phyloP scores from a whole-genome alignment of 345 rosid species.

The Eucalyptus tenuipes region DNA sequence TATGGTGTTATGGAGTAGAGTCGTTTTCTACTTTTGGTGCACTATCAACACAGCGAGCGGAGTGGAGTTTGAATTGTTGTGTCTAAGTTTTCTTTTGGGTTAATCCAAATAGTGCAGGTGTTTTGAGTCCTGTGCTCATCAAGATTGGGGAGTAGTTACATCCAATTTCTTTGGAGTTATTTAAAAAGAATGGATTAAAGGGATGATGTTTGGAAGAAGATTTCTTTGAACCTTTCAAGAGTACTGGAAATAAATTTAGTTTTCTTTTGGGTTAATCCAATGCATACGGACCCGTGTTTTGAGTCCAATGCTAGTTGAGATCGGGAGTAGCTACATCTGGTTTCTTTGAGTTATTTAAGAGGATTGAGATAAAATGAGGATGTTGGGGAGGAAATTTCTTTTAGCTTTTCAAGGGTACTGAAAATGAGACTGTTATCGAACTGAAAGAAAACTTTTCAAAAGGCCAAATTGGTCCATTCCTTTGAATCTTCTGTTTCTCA shows the following conservation, averaged over 20 bases:
- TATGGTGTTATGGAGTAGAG: background rate
- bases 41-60: accelerated
- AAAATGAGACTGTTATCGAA: background rate
- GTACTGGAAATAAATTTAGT: background rate
- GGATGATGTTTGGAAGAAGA: background rate
- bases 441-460: accelerated
- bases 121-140: background rate
- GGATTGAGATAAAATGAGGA: accelerated
- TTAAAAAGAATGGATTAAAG: background rate
- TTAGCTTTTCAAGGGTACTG: accelerated
- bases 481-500: background rate
- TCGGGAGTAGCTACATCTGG: background rate
- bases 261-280: background rate
- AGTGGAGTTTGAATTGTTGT: background rate
- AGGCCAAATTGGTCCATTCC: background rate
- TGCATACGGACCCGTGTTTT: accelerated
- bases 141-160: background rate
- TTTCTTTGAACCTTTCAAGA: background rate
- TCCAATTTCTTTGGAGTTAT: background rate
- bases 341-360: background rate
- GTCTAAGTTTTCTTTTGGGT: background rate
- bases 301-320: background rate
- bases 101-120: background rate
- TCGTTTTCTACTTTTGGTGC: background rate
- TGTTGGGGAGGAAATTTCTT: background rate